Evolutionary conservation across 768 basidiomycete genomes (phyloP).

Genomic region (Pleurotus giganteus): DNA sequence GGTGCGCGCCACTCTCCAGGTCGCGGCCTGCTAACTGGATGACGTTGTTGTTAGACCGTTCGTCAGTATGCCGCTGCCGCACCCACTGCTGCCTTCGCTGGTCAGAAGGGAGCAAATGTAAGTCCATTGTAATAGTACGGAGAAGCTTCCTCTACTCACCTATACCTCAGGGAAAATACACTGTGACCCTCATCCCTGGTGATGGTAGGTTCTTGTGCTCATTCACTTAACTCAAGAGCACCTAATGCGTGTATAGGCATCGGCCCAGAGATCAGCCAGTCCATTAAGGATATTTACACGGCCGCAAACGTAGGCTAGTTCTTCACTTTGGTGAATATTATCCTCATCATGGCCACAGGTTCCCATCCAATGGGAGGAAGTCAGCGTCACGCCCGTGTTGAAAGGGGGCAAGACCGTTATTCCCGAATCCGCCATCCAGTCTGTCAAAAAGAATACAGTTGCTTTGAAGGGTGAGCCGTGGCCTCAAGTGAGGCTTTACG

Average conservation of each 20-base stretch:
- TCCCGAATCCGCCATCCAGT: conserved; percentile 86
- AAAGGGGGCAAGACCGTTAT: conserved; percentile 97
- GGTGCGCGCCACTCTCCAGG: conserved; percentile 31
- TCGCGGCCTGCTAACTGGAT: conserved; percentile 12
- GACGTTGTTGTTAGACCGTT: conserved; percentile 36
- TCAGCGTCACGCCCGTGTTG: conserved; percentile 90
- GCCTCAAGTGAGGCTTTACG: background rate
- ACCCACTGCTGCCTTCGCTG: conserved; percentile 88
- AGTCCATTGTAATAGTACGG: conserved; percentile 25
- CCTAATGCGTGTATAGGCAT: conserved; percentile 59
- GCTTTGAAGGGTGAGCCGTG: conserved; percentile 82
- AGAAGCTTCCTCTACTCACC: background rate
- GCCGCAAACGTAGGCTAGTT: conserved; percentile 70
- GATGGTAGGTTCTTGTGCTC: conserved; percentile 61
- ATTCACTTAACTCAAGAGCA: conserved; percentile 13
- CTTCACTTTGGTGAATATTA: background rate
- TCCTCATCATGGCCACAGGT: conserved; percentile 49
- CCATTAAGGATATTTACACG: conserved; percentile 89
- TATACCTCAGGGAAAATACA: conserved; percentile 83
- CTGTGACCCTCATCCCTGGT: conserved; percentile 94
- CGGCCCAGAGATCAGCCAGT: conserved; percentile 97
- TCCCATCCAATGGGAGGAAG: conserved; percentile 99
- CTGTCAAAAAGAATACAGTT: conserved; percentile 95
- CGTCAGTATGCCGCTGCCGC: conserved; percentile 72
- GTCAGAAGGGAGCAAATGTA: conserved; percentile 85